Evolutionary conservation across 805 yeast genomes (phyloP), one percentile per base, ranked within the genome.

Genomic region (Candida manassasensis): DNA sequence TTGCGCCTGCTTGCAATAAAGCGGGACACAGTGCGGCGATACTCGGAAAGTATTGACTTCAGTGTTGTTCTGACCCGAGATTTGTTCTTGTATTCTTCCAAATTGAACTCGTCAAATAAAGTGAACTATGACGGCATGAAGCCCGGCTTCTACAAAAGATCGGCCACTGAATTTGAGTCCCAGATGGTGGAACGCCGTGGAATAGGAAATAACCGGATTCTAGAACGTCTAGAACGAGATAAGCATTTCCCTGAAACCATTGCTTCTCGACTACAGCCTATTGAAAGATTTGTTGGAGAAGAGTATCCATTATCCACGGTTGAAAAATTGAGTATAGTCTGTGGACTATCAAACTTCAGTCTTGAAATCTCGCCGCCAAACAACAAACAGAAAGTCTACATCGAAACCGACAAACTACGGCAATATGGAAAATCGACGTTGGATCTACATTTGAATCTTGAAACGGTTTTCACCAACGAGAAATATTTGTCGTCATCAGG

Each of bases 401-500:
- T 29, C 22, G 37, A 39, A 21, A 39, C 57, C 1, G 45, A 35
- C 13, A 54, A 47, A 29, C 44, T 66, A 8, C 47, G 68, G 14
- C 37, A 35, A 3, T 29, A 55, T 11, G 72, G 71, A 0, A 29
- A 49, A 26, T 21, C 39, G 2, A 43, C 51, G 16, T 55, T 51
- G 19, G 47, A 44, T 17, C 43, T 54, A 25, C 56, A 52, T 21
- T 36, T 59, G 25, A 38, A 39, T n/a, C 42, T 48, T 14, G 41
- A 45, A 16, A 50, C 61, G 1, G 49, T 61, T 6, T 67, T 64
- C 38, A 44, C 54, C 1, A 55, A 54, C 32, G 40, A 48, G 11
- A 49, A 50, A 22, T 55, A 55, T 39, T 49, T 66, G 7, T 50
- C 71, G 1, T 38, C 52, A 11, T 49, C 64, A 2, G 39, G 45